Base-by-base conservation (phyloP, 1,284 basidiomycete genomes). In the Xanthoconium separans region DNA sequence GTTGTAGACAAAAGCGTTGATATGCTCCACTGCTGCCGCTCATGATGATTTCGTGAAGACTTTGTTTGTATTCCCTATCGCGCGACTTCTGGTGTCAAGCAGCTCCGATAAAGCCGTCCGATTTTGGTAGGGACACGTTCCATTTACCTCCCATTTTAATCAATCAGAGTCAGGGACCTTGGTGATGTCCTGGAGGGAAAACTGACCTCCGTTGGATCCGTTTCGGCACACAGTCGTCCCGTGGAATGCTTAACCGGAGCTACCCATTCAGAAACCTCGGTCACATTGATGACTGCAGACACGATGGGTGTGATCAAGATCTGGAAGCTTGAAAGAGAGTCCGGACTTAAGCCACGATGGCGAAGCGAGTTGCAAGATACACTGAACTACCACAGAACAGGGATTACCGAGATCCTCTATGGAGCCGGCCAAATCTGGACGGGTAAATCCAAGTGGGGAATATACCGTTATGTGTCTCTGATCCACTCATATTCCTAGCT, bases 81-180 rank as follows among this genome's bases (percentile, higher is more conserved):
- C 85, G 9, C 73, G 78, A 6, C 70, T 95, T 15, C 73, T 98
- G 27, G 75, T 95, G 9, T 95, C 95, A 0, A 91, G 91, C 16
- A 87, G 93, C 22, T 97, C 95, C 8, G 96, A 99, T 72, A 94
- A 95, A 63, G 84, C 87, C 15, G 77, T 95, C 44, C 84, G 93
- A 55, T 77, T 98, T 56, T 98, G 95, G 95, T 93, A 59, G 72
- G 46, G 44, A 11, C 41, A 47, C 30, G 30, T 50, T 51, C 29
- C 15, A 12, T 46, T 16, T 36, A 8, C 2, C 9, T 11, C n/a
- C 27, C 16, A 31, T 57, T 22, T 16, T 20, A 12, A 50, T 12
- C 7, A 33, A 51, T 20, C 44, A 31, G 7, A 1, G 10, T 1
- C 57, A 91, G 89, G 89, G 85, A 90, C 63, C 69, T 84, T 27